Evolutionary conservation across 805 yeast genomes (phyloP), one percentile per base, ranked within the genome.

Genomic region (Candida schatavii): DNA sequence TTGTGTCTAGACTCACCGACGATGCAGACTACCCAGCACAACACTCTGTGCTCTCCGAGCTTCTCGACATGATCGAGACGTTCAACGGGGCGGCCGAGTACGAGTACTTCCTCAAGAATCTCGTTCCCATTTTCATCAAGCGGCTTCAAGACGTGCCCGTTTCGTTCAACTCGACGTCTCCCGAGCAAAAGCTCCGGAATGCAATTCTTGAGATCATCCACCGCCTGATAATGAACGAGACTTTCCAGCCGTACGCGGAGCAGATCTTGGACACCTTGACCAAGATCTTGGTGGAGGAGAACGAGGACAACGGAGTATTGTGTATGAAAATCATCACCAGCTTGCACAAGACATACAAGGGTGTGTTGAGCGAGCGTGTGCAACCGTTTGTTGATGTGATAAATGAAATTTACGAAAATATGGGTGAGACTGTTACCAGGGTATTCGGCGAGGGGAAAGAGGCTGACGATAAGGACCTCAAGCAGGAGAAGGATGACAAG

Each of bases 221-320:
- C 53, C 74, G 97, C 37, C 74, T 89, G 33, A 88, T 87, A 42
- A 80, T 86, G 71, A 89, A 85, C 56, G 97, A 89, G 27, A 75
- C 83, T 2, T 80, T 88, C 55, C 84, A 83, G 55, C 85, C 85
- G 0, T 81, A 81, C 58, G 81, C 90, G 1, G 65, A 66, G 26
- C 72, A 71, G 28, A 73, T 88, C 15, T 67, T 86, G 52, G 82
- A 78, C 27, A 66, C 73, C 7, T 65, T 91, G 41, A 78, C 82
- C 52, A 61, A 68, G 18, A 66, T 85, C 11, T 68, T 91, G 44
- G 78, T 76, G 15, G 71, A 67, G 13, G 99, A 95, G 56, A 93
- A 93, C 59, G 99, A 95, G 61, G 97, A 90, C 46, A 93, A 93
- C 59, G 98, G 98, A 39, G 88, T 89, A 1, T 71, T 88, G 39